Percentiles rank a stretch among this genome's conserved stretches.
These are phyloP conservation scores for Saccharomycopsis fodiens DNA, from an alignment of 805 yeast species.

Conservation along the genomic window DNA sequence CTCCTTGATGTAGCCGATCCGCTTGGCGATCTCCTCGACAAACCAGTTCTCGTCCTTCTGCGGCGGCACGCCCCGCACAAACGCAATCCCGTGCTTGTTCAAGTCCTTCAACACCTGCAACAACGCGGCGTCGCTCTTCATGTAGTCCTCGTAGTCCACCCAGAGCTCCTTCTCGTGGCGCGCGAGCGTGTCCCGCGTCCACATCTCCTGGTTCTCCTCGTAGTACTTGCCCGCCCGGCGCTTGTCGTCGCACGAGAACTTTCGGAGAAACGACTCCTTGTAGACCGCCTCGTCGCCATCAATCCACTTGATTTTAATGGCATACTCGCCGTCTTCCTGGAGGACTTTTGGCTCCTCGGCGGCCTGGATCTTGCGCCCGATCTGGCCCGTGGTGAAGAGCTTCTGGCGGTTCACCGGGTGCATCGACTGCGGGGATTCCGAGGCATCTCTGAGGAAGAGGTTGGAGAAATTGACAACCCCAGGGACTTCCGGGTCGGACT, in stretches of 20 bases:
- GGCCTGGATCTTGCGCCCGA: slow-evolving; percentile 31
- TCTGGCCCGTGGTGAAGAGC: slow-evolving; percentile 48
- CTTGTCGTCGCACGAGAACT: slow-evolving; percentile 31
- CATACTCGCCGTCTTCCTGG: slow-evolving; percentile 20
- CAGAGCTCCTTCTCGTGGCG: slow-evolving; percentile 5
- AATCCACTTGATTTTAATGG: slow-evolving; percentile 38
- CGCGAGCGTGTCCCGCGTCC: background rate
- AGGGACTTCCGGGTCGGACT: slow-evolving; percentile 8
- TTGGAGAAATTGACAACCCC: slow-evolving; percentile 30
- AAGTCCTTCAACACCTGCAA: slow-evolving; percentile 36
- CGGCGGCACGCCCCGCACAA: slow-evolving; percentile 48
- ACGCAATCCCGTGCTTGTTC: slow-evolving; percentile 49
- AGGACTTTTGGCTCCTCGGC: slow-evolving; percentile 17
- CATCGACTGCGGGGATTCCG: slow-evolving; percentile 39
- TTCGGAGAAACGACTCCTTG: slow-evolving; percentile 38
- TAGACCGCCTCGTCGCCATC: slow-evolving; percentile 39
- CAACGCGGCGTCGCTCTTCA: slow-evolving; percentile 31
- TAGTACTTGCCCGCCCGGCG: slow-evolving; percentile 22
- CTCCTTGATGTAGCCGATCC: slow-evolving; percentile 59
- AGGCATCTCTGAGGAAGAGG: slow-evolving; percentile 58
- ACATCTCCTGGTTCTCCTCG: slow-evolving; percentile 5
- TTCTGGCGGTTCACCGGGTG: slow-evolving; percentile 55
- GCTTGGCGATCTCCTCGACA: slow-evolving; percentile 39
- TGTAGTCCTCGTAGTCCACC: slow-evolving; percentile 34
- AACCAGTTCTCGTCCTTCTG: slow-evolving; percentile 26